Evolutionary conservation across 2,329 filamentous ascomycete species (phyloP).

Genomic region (Colletotrichum incanum): DNA sequence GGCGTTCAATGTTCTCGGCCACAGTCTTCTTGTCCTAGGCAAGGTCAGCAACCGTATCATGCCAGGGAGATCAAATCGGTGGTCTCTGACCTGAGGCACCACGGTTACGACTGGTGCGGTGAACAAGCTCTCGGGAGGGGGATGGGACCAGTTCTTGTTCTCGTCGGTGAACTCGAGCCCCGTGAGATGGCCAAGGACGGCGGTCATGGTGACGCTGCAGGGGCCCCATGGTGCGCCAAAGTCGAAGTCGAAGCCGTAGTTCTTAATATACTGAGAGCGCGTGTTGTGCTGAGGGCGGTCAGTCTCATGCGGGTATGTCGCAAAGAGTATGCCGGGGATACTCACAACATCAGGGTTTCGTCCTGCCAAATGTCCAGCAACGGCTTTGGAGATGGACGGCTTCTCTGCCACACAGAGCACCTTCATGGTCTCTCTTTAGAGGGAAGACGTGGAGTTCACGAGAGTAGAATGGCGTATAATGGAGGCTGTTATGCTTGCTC

Average conservation of each 20-base stretch:
- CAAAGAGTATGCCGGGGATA: constrained; percentile 37
- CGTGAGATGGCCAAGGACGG: constrained; percentile 90
- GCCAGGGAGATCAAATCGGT: neutral
- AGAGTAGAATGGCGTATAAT: neutral
- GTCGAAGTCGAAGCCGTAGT: constrained; percentile 92
- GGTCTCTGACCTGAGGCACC: constrained; percentile 73
- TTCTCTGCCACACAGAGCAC: constrained; percentile 75
- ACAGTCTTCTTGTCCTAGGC: constrained; percentile 82
- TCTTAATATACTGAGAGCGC: constrained; percentile 86
- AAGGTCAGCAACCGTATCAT: constrained; percentile 26
- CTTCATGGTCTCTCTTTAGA: constrained; percentile 59
- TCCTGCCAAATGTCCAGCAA: constrained; percentile 90
- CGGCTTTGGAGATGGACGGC: constrained; percentile 95
- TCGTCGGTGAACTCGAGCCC: constrained; percentile 81
- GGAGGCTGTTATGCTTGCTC: neutral
- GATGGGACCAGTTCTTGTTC: constrained; percentile 86
- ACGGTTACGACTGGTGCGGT: constrained; percentile 81
- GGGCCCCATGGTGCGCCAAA: constrained; percentile 86
- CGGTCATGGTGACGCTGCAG: constrained; percentile 93
- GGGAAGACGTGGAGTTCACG: neutral
- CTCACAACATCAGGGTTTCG: constrained; percentile 80
- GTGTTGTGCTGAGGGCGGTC: constrained; percentile 72
- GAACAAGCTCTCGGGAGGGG: constrained; percentile 85
- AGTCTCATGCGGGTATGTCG: constrained; percentile 43
- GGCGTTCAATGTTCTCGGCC: constrained; percentile 86